Conservation (phyloP, 169 alveolate species). For the Eimeria acervulina region DNA sequence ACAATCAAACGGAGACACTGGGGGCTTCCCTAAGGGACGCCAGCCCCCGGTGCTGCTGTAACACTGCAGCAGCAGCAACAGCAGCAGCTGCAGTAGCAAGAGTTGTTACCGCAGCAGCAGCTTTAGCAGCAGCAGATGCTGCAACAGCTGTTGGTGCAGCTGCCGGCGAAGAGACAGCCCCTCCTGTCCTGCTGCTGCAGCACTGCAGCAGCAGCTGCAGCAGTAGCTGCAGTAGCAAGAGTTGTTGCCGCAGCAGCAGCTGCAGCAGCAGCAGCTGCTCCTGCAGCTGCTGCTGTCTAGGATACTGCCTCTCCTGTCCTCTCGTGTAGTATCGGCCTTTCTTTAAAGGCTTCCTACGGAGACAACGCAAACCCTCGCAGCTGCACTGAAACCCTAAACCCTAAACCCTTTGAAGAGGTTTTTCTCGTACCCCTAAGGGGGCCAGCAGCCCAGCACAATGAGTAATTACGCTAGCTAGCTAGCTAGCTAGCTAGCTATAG, state of each 20-base stretch:
- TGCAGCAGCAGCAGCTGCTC: background rate
- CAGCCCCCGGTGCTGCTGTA: background rate
- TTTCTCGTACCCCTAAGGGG: conserved; percentile 2
- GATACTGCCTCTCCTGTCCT: no score
- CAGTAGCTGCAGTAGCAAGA: background rate
- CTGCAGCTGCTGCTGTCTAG: background rate
- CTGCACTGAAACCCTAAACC: no score
- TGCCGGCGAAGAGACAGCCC: background rate
- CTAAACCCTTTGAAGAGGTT: no score
- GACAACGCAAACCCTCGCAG: no score
- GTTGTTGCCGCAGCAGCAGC: background rate
- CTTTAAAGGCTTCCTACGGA: no score
- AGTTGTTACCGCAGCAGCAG: background rate
- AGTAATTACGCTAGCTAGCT: no score
- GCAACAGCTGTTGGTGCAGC: background rate
- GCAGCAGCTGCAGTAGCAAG: background rate
- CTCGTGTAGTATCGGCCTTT: no score
- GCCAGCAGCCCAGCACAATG: no score
- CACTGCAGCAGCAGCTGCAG: background rate
- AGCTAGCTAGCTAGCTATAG: no score
- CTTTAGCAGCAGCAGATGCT: no score
- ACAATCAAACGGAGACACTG: no score
- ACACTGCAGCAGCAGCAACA: background rate
- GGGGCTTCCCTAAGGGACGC: no score
- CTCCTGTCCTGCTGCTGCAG: background rate